phyloP scores from a whole-genome alignment of 2,329 filamentous ascomycete species.

The Onygenales sp. region DNA sequence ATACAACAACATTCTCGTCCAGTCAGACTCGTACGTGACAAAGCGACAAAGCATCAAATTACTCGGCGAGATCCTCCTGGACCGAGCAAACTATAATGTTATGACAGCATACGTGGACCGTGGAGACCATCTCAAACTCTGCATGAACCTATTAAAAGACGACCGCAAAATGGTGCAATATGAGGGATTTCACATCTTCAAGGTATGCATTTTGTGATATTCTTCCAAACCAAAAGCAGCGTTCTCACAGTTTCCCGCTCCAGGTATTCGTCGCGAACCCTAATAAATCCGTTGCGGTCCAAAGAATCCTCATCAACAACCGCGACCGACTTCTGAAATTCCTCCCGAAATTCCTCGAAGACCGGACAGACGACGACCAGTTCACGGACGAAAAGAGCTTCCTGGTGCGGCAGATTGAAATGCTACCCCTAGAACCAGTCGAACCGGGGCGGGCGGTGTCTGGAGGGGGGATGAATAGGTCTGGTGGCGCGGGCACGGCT shows the following conservation, averaged over 20 bases:
- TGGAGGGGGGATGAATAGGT: not conserved
- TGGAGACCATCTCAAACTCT: conserved; percentile 92
- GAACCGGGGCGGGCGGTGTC: conserved; percentile 19
- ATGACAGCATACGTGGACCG: conserved; percentile 97
- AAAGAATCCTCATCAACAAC: conserved; percentile 94
- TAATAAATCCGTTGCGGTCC: conserved; percentile 92
- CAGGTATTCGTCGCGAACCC: conserved; percentile 95
- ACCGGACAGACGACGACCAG: conserved; percentile 93
- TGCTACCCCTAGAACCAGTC: conserved; percentile 33
- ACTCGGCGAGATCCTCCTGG: conserved; percentile 85
- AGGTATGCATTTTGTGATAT: conserved; percentile 40
- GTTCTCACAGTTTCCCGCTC: not conserved
- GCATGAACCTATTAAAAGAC: conserved; percentile 93
- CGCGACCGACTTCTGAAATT: conserved; percentile 83
- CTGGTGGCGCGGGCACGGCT: not conserved
- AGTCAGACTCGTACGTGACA: conserved; percentile 93
- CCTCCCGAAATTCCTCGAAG: conserved; percentile 82
- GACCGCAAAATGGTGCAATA: conserved; percentile 99
- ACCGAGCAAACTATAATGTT: conserved; percentile 92
- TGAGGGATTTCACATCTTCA: conserved; percentile 98
- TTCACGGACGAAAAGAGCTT: conserved; percentile 98
- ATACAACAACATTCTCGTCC: conserved; percentile 80
- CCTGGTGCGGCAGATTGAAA: conserved; percentile 81
- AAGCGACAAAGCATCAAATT: conserved; percentile 98
- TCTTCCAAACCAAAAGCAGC: not conserved